Percentiles rank a stretch among this genome's conserved stretches.
These are phyloP conservation scores for Saturnispora besseyi DNA, from an alignment of 805 yeast species.

Conservation along the genomic window DNA sequence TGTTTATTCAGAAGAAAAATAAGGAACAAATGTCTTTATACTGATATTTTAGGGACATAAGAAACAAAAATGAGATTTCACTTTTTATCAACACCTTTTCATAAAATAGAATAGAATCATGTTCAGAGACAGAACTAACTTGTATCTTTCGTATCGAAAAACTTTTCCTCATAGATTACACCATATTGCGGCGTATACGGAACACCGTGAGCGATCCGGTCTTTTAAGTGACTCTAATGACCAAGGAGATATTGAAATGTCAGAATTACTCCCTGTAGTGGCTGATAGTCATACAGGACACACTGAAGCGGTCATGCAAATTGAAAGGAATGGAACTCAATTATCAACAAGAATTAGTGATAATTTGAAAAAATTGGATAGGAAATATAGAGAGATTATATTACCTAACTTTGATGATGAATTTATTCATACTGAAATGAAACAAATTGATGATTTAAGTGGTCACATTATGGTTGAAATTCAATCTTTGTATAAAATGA, in stretches of 20 bases:
- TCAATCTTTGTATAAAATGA: conserved; percentile 67
- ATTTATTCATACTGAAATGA: conserved; percentile 51
- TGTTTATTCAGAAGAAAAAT: neutral
- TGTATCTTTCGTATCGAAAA: conserved; percentile 78
- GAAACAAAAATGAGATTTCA: neutral
- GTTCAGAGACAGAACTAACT: conserved; percentile 93
- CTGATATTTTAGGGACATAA: neutral
- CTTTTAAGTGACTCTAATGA: conserved; percentile 29
- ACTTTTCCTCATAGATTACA: conserved; percentile 67
- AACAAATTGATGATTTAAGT: conserved; percentile 61
- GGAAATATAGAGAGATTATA: conserved; percentile 69
- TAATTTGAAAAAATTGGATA: conserved; percentile 52
- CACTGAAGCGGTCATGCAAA: conserved; percentile 9
- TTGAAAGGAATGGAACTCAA: conserved; percentile 12
- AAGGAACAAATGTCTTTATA: neutral
- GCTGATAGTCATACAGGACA: neutral
- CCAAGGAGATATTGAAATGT: conserved; percentile 10
- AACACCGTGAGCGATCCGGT: conserved; percentile 48
- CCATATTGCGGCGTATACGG: conserved; percentile 17
- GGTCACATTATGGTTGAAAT: conserved; percentile 65
- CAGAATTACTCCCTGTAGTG: neutral
- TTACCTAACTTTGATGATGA: conserved; percentile 86
- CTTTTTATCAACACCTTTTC: conserved; percentile 13
- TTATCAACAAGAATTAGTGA: conserved; percentile 34
- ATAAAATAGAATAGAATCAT: conserved; percentile 28